A percentile compares a stretch with the other conserved stretches of the same genome.
These are phyloP conservation scores for Arthrobotrys sinensis DNA, from an alignment of 2,329 filamentous ascomycete species.

Conservation along the genomic window DNA sequence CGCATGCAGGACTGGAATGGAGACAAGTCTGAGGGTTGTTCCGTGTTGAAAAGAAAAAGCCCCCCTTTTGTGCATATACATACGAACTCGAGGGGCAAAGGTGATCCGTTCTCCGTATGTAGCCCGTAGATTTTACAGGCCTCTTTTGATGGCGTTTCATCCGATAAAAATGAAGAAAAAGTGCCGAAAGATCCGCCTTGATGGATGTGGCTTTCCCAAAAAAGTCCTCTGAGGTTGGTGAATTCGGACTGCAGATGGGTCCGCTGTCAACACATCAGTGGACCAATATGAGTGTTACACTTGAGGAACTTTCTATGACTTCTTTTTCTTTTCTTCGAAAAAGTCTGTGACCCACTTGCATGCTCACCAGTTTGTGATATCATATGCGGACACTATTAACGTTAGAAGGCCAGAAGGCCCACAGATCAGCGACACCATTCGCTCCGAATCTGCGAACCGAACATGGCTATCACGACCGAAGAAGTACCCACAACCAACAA, in stretches of 20 bases:
- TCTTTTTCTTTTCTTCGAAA: slow-evolving; percentile 24
- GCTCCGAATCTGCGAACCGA: slow-evolving; percentile 55
- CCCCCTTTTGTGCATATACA: slow-evolving; percentile 39
- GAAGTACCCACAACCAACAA: slow-evolving; percentile 6
- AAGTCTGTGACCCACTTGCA: slow-evolving; percentile 13
- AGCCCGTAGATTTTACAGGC: slow-evolving; percentile 22
- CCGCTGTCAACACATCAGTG: slow-evolving; percentile 49
- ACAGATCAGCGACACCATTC: slow-evolving; percentile 49
- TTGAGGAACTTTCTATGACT: slow-evolving; percentile 40
- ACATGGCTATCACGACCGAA: slow-evolving; percentile 26
- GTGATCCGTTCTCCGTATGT: slow-evolving; percentile 26
- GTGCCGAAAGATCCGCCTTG: slow-evolving; percentile 60
- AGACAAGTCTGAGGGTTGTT: slow-evolving; percentile 53
- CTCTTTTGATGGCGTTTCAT: slow-evolving; percentile 44
- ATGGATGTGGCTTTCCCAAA: slow-evolving; percentile 48
- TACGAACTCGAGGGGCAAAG: slow-evolving; percentile 28
- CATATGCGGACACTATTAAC: slow-evolving; percentile 29
- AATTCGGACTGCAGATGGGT: slow-evolving; percentile 5
- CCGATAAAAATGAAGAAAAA: slow-evolving; percentile 51
- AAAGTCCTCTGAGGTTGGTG: background rate
- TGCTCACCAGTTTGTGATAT: slow-evolving; percentile 40
- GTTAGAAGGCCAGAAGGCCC: slow-evolving; percentile 13
- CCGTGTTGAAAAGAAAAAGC: slow-evolving; percentile 34
- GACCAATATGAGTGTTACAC: slow-evolving; percentile 20
- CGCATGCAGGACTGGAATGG: slow-evolving; percentile 54